Base-by-base conservation (phyloP, 1,284 basidiomycete genomes). In the Psilocybe mexicana region DNA sequence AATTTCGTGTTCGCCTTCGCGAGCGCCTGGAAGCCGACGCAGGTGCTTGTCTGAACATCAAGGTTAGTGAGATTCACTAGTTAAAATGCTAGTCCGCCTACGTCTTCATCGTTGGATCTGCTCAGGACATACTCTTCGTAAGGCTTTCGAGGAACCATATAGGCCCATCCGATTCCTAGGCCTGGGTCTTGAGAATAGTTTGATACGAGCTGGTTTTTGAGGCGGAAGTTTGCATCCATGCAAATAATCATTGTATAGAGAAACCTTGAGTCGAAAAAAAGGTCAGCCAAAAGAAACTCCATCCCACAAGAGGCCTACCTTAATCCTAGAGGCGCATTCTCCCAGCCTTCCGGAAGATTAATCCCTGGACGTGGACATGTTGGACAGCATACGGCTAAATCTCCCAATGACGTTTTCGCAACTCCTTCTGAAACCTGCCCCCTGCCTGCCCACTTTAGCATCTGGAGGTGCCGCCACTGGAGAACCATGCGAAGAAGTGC, bases 311-410 rank as follows among this genome's bases (percentile, higher is more conserved):
- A 49, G 6, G 33, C 47, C 4, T 35, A 49, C 47, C n/a, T 44
- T 11, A 33, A 33, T 8, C n/a, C 48, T 11, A 18, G 33, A 10
- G 58, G 49, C 3, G 52, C 60, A 8, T 54, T 38, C 35, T 62
- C 44, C 71, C 66, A 69, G 33, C 55, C 58, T 12, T 48, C 50
- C 6, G 65, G 64, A 5, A 70, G 48, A 43, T 72, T 73, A 5
- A 60, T 55, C 1, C 66, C 67, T 0, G 65, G 67, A 12, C 67
- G 64, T 1, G 70, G 71, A 55, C 69, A 73, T 10, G 70, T 69
- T 6, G 67, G 67, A 51, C 70, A 72, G 12, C 57, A 52, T 8
- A 72, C 43, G 1, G 65, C 69, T 8, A 61, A 62, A 30, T 65
- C 61, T 1, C 70, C 70, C 1, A 43, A 53, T 11, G 42, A 10